phyloP scores from a whole-genome alignment of 257 asterid species.

The Solanum etuberosum region DNA sequence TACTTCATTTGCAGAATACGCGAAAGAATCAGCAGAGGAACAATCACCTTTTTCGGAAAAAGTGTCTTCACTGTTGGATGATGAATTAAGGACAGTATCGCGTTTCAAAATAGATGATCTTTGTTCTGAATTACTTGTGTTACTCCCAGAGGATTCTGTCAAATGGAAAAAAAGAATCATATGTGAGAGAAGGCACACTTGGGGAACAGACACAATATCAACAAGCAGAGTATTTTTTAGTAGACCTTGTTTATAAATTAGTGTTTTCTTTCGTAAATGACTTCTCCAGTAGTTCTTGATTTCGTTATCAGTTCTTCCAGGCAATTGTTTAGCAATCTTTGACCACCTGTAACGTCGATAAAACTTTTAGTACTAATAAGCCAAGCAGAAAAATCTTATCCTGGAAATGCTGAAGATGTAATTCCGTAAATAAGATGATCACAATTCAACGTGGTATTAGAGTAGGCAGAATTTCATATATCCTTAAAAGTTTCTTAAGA shows the following conservation, averaged over 20 bases:
- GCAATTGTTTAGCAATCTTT: slow-evolving; percentile 52
- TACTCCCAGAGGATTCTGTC: neutral
- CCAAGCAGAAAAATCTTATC: neutral
- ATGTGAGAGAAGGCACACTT: neutral
- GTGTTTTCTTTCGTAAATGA: slow-evolving; percentile 35
- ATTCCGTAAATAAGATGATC: neutral
- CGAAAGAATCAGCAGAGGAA: slow-evolving; percentile 1
- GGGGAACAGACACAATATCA: neutral
- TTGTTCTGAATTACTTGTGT: neutral
- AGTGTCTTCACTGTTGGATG: neutral
- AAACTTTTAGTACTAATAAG: neutral
- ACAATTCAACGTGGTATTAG: neutral
- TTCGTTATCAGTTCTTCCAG: slow-evolving; percentile 78
- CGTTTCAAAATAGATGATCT: neutral
- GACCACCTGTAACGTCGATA: slow-evolving; percentile 43
- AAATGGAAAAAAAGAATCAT: neutral
- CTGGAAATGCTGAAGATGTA: neutral
- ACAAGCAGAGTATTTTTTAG: neutral
- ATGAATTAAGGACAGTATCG: neutral
- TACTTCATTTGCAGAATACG: slow-evolving; percentile 14
- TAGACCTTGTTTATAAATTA: slow-evolving; percentile 13
- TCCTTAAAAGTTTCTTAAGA: neutral
- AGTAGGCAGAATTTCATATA: neutral
- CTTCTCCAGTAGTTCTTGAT: slow-evolving; percentile 76
- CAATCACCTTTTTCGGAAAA: neutral